Percentiles rank a stretch among this genome's conserved stretches.
Conservation (phyloP, 768 basidiomycete genomes). For the Erythrobasidium yunnanense region DNA sequence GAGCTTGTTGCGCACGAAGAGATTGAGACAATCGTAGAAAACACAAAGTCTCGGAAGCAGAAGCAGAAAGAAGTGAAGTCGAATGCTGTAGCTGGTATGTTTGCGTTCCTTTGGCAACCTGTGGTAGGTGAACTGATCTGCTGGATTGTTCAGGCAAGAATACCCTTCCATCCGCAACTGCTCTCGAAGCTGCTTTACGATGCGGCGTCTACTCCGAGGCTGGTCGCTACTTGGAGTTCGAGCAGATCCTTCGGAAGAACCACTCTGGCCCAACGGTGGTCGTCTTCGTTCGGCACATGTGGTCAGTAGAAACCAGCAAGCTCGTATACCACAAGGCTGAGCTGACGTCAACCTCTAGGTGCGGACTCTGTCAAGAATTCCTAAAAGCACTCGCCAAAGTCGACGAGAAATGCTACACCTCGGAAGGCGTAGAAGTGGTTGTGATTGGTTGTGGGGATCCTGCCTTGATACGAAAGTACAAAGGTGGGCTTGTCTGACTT, state of each 20-base stretch:
- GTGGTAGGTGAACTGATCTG: background rate
- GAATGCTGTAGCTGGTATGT: background rate
- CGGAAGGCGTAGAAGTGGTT: background rate
- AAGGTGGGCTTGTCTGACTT: background rate
- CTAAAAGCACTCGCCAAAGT: background rate
- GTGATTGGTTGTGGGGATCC: background rate
- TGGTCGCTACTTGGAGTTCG: background rate
- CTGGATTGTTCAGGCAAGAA: background rate
- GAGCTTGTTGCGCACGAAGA: background rate
- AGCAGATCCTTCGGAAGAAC: background rate
- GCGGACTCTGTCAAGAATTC: conserved; percentile 1
- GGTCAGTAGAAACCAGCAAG: background rate
- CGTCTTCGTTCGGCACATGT: background rate
- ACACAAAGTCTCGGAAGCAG: background rate
- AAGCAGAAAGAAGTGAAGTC: background rate
- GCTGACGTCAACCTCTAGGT: too few species aligned
- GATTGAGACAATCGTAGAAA: background rate
- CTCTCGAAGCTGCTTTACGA: background rate
- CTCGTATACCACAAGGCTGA: too few species aligned
- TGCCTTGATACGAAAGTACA: background rate
- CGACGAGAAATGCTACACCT: background rate
- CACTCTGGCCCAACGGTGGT: background rate
- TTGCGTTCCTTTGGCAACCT: background rate
- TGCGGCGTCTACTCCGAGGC: background rate
- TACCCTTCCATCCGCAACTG: background rate